These are phyloP conservation scores for Histomonas meleagridis DNA, from an alignment of 208 protist species.

Conservation along the genomic window DNA sequence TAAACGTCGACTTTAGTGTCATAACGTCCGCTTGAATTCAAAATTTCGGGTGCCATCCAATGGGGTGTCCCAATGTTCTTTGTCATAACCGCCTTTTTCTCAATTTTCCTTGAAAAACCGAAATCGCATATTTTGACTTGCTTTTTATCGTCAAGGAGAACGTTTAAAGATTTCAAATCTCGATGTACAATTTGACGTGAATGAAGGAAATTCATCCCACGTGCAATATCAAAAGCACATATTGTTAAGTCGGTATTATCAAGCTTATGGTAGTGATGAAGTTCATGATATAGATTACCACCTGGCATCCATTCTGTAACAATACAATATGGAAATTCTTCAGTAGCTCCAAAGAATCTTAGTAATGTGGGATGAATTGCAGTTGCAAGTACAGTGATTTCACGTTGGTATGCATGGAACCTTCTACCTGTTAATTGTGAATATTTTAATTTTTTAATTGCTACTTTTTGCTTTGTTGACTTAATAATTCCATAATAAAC, in stretches of 20 bases:
- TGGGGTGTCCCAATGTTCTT: neutral
- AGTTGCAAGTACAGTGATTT: neutral
- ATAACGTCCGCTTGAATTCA: neutral
- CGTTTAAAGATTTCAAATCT: conserved; percentile 2
- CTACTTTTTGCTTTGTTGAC: neutral
- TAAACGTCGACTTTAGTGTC: conserved; percentile 17
- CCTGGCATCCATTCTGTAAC: conserved; percentile 32
- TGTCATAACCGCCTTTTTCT: neutral
- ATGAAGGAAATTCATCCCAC: neutral
- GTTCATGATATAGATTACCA: neutral
- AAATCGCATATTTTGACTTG: neutral
- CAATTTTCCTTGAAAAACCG: neutral
- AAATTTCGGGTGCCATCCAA: conserved; percentile 32
- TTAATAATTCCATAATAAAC: neutral
- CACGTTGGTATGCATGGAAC: neutral
- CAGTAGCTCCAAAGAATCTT: neutral
- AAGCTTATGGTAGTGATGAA: neutral
- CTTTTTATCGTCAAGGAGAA: neutral
- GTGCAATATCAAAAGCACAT: neutral
- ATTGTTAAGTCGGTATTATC: neutral
- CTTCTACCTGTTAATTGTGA: neutral
- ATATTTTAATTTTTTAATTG: neutral
- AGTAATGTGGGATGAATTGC: neutral
- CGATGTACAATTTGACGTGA: neutral
- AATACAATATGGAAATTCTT: conserved; percentile 1